Evolutionary conservation across 2,329 filamentous ascomycete species (phyloP).

Genomic region (Pseudophaeomoniella oleicola): DNA sequence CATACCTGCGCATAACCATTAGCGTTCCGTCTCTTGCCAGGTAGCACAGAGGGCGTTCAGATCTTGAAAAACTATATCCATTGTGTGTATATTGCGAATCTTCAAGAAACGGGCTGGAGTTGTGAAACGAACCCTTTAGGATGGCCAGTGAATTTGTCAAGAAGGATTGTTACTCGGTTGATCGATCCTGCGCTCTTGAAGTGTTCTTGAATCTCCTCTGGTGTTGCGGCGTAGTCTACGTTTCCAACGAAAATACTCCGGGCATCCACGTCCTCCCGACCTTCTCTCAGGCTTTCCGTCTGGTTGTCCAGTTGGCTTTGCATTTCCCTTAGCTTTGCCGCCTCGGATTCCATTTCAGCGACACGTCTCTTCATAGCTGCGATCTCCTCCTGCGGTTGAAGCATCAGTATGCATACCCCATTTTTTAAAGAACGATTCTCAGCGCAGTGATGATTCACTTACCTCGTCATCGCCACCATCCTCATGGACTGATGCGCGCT

Average conservation of each 20-base stretch:
- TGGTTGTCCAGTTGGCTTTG: conserved; percentile 75
- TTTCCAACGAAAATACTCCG: conserved; percentile 98
- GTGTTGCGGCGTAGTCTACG: conserved; percentile 92
- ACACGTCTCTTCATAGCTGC: conserved; percentile 75
- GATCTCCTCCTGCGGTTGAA: conserved; percentile 61
- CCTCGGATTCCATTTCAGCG: conserved; percentile 83
- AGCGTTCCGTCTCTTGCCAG: conserved; percentile 41
- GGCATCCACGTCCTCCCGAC: conserved; percentile 89
- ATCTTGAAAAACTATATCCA: conserved; percentile 4
- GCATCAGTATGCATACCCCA: neutral
- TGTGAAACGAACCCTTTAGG: conserved; percentile 74
- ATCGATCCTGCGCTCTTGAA: conserved; percentile 96
- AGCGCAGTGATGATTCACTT: conserved; percentile 7
- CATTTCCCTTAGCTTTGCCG: conserved; percentile 75
- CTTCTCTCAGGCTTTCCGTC: conserved; percentile 68
- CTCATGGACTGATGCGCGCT: conserved; percentile 22
- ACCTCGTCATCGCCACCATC: conserved; percentile 31
- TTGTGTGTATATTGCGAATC: conserved; percentile 6
- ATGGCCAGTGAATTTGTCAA: conserved; percentile 97
- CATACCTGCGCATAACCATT: conserved; percentile 52
- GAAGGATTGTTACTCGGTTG: conserved; percentile 90
- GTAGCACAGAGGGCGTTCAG: conserved; percentile 27
- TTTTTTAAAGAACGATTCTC: neutral
- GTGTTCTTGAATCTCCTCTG: conserved; percentile 95
- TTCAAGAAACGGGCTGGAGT: conserved; percentile 12